Evolutionary conservation across 345 rosid genomes (phyloP).

Genomic region (Hypericum androsaemum): DNA sequence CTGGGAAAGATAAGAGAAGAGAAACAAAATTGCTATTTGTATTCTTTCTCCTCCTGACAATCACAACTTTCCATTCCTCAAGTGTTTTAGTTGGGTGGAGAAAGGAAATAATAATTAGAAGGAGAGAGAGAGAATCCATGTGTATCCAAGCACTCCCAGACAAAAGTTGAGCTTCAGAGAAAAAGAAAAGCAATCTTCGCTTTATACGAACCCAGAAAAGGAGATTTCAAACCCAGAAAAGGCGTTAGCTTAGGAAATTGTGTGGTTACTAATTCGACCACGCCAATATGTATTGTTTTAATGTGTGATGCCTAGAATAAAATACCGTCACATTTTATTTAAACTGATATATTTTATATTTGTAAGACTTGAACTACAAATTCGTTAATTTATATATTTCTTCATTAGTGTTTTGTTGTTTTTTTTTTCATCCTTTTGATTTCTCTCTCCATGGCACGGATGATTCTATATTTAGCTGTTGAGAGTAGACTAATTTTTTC

Average conservation of each 20-base stretch:
- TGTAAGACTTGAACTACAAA: no score
- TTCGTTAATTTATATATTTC: no score
- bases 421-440: conserved; percentile 7
- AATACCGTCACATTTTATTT: no score
- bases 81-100: background rate
- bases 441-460: background rate
- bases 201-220: conserved; percentile 64
- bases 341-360: no score
- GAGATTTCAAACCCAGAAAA: conserved; percentile 42
- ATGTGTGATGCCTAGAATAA: no score
- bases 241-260: conserved; percentile 44
- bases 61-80: no score
- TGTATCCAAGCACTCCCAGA: conserved; percentile 56
- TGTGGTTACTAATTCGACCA: conserved; percentile 30
- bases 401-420: no score
- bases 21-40: no score
- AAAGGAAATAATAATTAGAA: conserved; percentile 10
- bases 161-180: conserved; percentile 40
- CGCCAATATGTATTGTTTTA: conserved; percentile 11
- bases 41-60: no score
- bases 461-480: conserved; percentile 51
- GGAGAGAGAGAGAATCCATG: conserved; percentile 45
- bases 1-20: no score
- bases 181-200: conserved; percentile 52
- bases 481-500: conserved; percentile 1